Conservation (phyloP, 352 stramenopile genomes). For the Phytophthora macrochlamydospora region DNA sequence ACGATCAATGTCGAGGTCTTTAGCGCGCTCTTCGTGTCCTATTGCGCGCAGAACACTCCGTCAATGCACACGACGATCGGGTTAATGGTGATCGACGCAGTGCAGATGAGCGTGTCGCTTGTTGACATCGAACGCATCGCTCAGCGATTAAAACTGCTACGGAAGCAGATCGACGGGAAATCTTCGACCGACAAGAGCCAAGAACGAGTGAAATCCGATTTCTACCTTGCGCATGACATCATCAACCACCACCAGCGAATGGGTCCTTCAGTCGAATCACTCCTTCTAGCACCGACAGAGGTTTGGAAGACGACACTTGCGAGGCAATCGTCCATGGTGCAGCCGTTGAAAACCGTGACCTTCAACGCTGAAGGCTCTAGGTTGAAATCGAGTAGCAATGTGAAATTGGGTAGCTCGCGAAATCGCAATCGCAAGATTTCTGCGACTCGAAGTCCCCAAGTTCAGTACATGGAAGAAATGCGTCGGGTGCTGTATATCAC, state of each 20-base stretch:
- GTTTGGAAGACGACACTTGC: background rate
- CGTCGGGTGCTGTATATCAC: constrained; percentile 44
- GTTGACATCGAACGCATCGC: constrained; percentile 21
- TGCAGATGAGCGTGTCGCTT: constrained; percentile 19
- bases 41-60: constrained; percentile 45
- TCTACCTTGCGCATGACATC: constrained; percentile 17
- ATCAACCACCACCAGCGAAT: constrained; percentile 13
- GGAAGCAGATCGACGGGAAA: background rate
- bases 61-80: constrained; percentile 33
- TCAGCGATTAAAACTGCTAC: constrained; percentile 6
- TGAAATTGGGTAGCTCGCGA: background rate
- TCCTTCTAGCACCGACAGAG: background rate
- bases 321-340: background rate
- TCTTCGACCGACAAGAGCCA: constrained; percentile 2
- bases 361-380: background rate
- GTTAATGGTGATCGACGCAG: constrained; percentile 27
- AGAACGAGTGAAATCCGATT: constrained; percentile 3
- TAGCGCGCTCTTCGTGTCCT: constrained; percentile 45
- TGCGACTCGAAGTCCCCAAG: constrained; percentile 8
- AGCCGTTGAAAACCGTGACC: background rate
- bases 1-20: constrained; percentile 55
- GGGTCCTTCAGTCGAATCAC: background rate
- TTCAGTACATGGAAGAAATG: constrained; percentile 22
- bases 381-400: constrained; percentile 5
- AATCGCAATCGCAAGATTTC: background rate